phyloP scores from a whole-genome alignment of 306 rosid genomes.

The Lupinus albus region DNA sequence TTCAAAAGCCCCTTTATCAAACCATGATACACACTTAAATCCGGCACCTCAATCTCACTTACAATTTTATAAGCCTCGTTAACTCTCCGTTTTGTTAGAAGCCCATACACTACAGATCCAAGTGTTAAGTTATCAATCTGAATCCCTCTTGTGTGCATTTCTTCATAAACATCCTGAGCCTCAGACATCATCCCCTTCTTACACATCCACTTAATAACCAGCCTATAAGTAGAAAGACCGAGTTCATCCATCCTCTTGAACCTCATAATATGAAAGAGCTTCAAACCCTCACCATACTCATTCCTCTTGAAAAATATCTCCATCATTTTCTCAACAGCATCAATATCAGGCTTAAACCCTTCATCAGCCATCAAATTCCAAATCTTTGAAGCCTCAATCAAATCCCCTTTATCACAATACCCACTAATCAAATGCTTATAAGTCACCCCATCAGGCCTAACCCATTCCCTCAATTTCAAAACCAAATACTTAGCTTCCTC shows the following conservation, averaged over 20 bases:
- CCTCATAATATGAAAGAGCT: constrained; percentile 69
- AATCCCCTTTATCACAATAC: constrained; percentile 68
- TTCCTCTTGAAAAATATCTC: constrained; percentile 65
- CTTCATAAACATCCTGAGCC: constrained; percentile 60
- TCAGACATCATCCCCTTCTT: constrained; percentile 54
- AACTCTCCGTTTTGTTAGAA: constrained; percentile 54
- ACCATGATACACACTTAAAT: constrained; percentile 65
- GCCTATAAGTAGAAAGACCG: constrained; percentile 58
- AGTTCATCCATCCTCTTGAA: constrained; percentile 60
- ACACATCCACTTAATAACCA: constrained; percentile 73
- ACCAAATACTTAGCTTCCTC: constrained; percentile 67
- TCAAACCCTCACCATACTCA: constrained; percentile 59
- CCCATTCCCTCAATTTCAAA: constrained; percentile 62
- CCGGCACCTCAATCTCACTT: constrained; percentile 42
- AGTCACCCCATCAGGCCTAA: constrained; percentile 55
- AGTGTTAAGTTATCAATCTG: constrained; percentile 50
- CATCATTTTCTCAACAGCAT: constrained; percentile 68
- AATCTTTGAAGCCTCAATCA: constrained; percentile 72
- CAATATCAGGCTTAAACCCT: constrained; percentile 59
- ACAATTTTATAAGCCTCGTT: constrained; percentile 60
- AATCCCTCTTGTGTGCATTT: constrained; percentile 69
- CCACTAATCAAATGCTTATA: constrained; percentile 61
- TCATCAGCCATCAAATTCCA: constrained; percentile 89
- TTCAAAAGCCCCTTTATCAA: constrained; percentile 75
- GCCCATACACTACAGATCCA: constrained; percentile 63